Conservation (phyloP, 1,284 basidiomycete species). For the Moesziomyces globuligerus region DNA sequence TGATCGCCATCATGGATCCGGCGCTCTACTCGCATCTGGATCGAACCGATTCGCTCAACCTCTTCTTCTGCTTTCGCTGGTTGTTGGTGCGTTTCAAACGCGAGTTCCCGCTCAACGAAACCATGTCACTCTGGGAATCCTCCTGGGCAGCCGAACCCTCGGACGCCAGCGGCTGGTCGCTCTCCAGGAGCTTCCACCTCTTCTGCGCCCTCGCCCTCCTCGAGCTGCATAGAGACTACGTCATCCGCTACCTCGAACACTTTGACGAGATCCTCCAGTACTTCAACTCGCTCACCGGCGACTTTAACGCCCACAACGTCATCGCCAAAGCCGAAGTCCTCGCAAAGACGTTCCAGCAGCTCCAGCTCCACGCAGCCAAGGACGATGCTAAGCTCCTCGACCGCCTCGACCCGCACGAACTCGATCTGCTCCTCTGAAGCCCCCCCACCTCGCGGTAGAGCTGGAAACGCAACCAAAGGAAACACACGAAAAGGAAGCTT, state of each 20-base stretch:
- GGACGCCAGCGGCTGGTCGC: conserved; percentile 6
- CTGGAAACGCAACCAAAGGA: too few relatives aligned
- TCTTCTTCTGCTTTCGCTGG: conserved; percentile 98
- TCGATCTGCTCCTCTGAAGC: conserved; percentile 7
- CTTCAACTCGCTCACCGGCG: conserved; percentile 47
- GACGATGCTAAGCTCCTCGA: conserved; percentile 3
- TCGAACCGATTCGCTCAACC: conserved; percentile 86
- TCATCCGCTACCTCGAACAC: conserved; percentile 90
- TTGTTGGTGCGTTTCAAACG: conserved; percentile 70
- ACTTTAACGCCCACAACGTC: conserved; percentile 35
- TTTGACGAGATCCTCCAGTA: conserved; percentile 68
- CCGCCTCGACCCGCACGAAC: conserved; percentile 7
- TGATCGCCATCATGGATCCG: conserved; percentile 92
- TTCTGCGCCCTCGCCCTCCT: conserved; percentile 93
- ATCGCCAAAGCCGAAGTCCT: conserved; percentile 48
- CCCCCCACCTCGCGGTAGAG: too few relatives aligned
- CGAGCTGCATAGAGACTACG: conserved; percentile 91
- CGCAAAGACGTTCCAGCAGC: conserved; percentile 26
- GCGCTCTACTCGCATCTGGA: conserved; percentile 74
- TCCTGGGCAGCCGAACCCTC: conserved; percentile 49
- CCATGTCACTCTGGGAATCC: conserved; percentile 87
- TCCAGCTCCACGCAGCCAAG: not conserved
- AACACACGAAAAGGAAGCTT: not conserved
- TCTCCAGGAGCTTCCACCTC: conserved; percentile 78
- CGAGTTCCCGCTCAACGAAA: conserved; percentile 89